Conservation (phyloP, 2,329 filamentous ascomycete genomes). For the Fusarium succisae region DNA sequence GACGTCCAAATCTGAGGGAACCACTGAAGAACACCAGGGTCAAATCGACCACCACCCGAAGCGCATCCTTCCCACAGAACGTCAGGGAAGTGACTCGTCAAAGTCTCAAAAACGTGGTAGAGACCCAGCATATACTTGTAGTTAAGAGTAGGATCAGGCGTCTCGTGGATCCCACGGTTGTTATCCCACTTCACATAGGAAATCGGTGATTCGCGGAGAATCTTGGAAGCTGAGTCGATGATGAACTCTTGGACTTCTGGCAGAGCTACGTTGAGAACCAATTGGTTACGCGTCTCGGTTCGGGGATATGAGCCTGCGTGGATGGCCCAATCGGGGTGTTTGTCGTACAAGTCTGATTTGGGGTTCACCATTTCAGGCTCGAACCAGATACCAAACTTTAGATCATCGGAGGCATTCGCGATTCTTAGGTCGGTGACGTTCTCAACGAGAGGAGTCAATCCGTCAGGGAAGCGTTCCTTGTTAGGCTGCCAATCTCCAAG, state of each 20-base stretch:
- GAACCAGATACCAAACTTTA: conserved; percentile 73
- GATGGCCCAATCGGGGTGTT: conserved; percentile 72
- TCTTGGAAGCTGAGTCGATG: conserved; percentile 62
- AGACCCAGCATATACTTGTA: conserved; percentile 71
- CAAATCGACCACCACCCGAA: conserved; percentile 71
- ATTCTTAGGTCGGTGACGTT: conserved; percentile 60
- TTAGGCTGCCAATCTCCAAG: conserved; percentile 73
- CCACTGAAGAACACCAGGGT: conserved; percentile 70
- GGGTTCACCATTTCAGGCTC: conserved; percentile 76
- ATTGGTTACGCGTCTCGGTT: conserved; percentile 64
- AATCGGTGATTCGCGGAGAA: conserved; percentile 64
- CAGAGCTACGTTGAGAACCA: conserved; percentile 69
- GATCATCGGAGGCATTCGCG: conserved; percentile 54
- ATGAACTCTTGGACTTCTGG: conserved; percentile 71
- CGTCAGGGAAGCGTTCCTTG: conserved; percentile 65
- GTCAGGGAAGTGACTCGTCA: conserved; percentile 68
- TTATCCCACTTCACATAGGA: conserved; percentile 75
- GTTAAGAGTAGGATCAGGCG: conserved; percentile 59
- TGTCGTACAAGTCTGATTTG: conserved; percentile 66
- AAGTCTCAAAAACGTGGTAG: conserved; percentile 68
- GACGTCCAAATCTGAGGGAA: conserved; percentile 74
- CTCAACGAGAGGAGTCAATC: conserved; percentile 61
- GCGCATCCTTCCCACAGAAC: conserved; percentile 74
- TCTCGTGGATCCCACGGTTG: conserved; percentile 72
- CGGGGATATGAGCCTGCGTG: conserved; percentile 66